Evolutionary conservation across 2,329 filamentous ascomycete species (phyloP), one percentile per base, ranked within the genome.

Genomic region (Botrytis elliptica): DNA sequence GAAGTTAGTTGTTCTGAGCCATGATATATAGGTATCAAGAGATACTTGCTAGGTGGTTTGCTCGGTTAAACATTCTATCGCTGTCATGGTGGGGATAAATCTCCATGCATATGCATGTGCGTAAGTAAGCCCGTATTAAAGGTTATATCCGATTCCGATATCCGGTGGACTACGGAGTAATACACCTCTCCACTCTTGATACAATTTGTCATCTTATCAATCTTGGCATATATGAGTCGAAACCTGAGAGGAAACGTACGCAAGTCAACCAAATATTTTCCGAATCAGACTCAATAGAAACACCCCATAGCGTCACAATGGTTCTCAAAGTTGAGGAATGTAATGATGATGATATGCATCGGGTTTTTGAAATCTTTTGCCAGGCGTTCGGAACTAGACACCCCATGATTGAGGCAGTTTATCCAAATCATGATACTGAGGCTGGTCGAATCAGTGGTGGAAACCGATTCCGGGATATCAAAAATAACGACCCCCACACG

Each of bases 271-370:
- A 55, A 49, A 4, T 18, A n/a, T 40, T 52, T 67, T 49, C n/a
- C 10, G n/a, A 12, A 12, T 29, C 25, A 29, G 38, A 40, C 36
- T 55, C 36, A 40, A 55, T 29, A 55, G 46, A 67, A 40, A 40
- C 6, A 20, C 7, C n/a, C 29, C 2, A 22, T 42, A 55, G 46
- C 5, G 9, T 40, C 52, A 70, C 33, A 7, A 70, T 70, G 67
- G 67, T 60, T 60, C 52, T 70, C n/a, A 59, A 70, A 70, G 52
- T 70, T 70, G 67, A 70, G 67, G 4, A 60, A 33, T 70, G 67
- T n/a, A 70, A 60, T 38, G 67, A 70, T 20, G 67, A 70, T 60
- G 67, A 70, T 33, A 70, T 70, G 67, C 67, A 60, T 14, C 52
- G 67, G 52, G 52, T 70, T 4, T 70, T 70, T 40, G 67, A 70